phyloP scores from a whole-genome alignment of 345 rosid species.

The Citrus sinensis region DNA sequence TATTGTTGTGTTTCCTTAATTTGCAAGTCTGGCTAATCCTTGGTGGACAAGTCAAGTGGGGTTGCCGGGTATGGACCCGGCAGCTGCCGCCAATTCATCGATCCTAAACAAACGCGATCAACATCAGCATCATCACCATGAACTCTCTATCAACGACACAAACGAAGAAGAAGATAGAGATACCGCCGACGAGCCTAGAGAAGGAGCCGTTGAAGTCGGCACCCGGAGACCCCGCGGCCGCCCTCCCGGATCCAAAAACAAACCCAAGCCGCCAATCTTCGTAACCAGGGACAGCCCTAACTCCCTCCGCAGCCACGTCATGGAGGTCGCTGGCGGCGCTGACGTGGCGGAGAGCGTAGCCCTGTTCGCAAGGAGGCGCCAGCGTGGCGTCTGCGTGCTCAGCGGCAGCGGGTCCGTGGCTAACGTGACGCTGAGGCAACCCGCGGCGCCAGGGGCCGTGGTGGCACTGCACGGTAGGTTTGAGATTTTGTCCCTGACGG shows the following conservation, averaged over 20 bases:
- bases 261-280: constrained; percentile 71
- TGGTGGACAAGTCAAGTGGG: constrained; percentile 74
- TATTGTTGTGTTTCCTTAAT: background rate
- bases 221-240: constrained; percentile 76
- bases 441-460: constrained; percentile 68
- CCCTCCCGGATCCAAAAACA: constrained; percentile 84
- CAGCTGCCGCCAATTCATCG: constrained; percentile 34
- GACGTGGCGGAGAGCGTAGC: constrained; percentile 79
- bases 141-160: constrained; percentile 36
- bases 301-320: constrained; percentile 75
- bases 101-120: constrained; percentile 42
- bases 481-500: constrained; percentile 71
- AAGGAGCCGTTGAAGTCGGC: constrained; percentile 64
- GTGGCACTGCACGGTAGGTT: constrained; percentile 79
- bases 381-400: constrained; percentile 79
- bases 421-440: constrained; percentile 79
- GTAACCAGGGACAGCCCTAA: constrained; percentile 85
- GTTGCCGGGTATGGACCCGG: constrained; percentile 51
- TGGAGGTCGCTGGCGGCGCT: constrained; percentile 71
- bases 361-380: constrained; percentile 62
- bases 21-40: constrained; percentile 56
- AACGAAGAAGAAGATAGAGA: constrained; percentile 53
- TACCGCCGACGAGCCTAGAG: constrained; percentile 58
- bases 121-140: constrained; percentile 12
- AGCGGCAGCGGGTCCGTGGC: constrained; percentile 80